phyloP scores from a whole-genome alignment of 768 basidiomycete genomes.

The Solioccasus polychromus region DNA sequence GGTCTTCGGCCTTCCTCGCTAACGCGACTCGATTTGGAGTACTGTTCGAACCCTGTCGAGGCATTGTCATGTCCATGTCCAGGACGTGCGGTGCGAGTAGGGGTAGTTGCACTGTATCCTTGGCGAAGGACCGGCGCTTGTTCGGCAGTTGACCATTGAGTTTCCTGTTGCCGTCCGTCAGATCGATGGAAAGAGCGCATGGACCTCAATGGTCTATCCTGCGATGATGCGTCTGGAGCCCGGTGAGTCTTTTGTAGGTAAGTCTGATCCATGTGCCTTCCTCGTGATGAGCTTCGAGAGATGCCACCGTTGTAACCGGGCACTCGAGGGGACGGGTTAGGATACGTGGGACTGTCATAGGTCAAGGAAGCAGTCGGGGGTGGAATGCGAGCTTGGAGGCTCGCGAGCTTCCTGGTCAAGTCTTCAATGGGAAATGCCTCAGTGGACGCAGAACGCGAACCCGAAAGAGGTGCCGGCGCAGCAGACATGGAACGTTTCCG shows the following conservation, averaged over 20 bases:
- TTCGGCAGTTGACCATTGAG: constrained; percentile 34
- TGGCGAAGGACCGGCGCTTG: constrained; percentile 27
- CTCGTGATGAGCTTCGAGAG: constrained; percentile 24
- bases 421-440: constrained; percentile 54
- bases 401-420: constrained; percentile 54
- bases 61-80: constrained; percentile 22
- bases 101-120: constrained; percentile 36
- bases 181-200: constrained; percentile 63
- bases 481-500: constrained; percentile 33
- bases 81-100: constrained; percentile 12
- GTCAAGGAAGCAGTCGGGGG: constrained; percentile 9
- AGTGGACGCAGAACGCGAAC: constrained; percentile 33
- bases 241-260: constrained; percentile 21
- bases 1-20: constrained; percentile 29
- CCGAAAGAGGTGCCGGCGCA: constrained; percentile 16
- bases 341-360: constrained; percentile 9
- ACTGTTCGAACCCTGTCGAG: constrained; percentile 16
- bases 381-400: constrained; percentile 37
- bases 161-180: constrained; percentile 34
- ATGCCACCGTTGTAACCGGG: constrained; percentile 8
- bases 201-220: constrained; percentile 38
- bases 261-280: constrained; percentile 12
- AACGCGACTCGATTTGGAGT: constrained; percentile 16
- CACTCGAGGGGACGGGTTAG: constrained; percentile 9
- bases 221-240: constrained; percentile 17